Conservation (phyloP, 2,329 filamentous ascomycete species). For the Bipolaris sorokiniana region DNA sequence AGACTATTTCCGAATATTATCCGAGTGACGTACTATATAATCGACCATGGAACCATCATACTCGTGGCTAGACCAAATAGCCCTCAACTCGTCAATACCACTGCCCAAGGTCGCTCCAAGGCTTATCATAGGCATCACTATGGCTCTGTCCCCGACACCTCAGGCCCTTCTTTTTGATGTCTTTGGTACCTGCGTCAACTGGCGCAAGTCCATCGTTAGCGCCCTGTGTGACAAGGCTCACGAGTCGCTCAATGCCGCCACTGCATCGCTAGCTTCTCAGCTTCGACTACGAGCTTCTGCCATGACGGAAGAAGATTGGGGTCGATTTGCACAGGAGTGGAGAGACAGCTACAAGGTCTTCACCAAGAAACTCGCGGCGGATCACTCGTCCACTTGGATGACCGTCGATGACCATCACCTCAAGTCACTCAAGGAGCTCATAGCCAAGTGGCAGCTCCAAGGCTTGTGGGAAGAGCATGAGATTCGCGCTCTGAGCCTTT, state of each 20-base stretch:
- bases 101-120: not conserved
- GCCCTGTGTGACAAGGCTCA: slow-evolving; percentile 62
- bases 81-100: not conserved
- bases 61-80: not conserved
- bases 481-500: slow-evolving; percentile 56
- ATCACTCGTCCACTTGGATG: slow-evolving; percentile 60
- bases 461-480: slow-evolving; percentile 62
- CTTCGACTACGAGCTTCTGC: slow-evolving; percentile 57
- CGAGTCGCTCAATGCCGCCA: slow-evolving; percentile 55
- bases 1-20: not conserved
- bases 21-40: slow-evolving; percentile 3
- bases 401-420: slow-evolving; percentile 76
- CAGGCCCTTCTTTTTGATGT: slow-evolving; percentile 75
- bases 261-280: slow-evolving; percentile 53
- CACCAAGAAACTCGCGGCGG: slow-evolving; percentile 59
- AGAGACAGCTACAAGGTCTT: slow-evolving; percentile 68
- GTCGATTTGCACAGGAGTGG: slow-evolving; percentile 72
- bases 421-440: slow-evolving; percentile 64
- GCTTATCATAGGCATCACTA: slow-evolving; percentile 21
- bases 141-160: slow-evolving; percentile 39
- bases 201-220: slow-evolving; percentile 70
- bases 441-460: slow-evolving; percentile 62
- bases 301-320: slow-evolving; percentile 66
- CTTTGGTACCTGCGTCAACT: slow-evolving; percentile 82
- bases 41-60: not conserved